phyloP scores from a whole-genome alignment of 108 stramenopile genomes.

The Cyclotella atomus region DNA sequence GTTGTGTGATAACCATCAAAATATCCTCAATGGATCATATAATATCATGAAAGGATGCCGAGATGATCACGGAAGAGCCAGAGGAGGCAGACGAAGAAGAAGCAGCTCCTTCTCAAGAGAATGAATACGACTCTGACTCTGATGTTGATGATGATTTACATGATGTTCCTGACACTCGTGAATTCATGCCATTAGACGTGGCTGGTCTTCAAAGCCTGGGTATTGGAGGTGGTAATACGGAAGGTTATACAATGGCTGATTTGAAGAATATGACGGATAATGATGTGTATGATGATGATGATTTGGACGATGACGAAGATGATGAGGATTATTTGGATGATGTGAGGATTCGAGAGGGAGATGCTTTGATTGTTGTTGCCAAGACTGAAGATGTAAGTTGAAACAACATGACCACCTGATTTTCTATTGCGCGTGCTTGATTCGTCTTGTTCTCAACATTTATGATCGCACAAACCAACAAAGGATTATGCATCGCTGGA shows the following conservation, averaged over 20 bases:
- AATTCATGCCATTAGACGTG: constrained; percentile 83
- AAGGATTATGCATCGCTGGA: constrained; percentile 91
- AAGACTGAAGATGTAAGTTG: constrained; percentile 84
- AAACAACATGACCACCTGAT: neutral
- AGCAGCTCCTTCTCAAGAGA: constrained; percentile 28
- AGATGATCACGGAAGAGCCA: constrained; percentile 44
- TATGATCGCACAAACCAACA: neutral
- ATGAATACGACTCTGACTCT: constrained; percentile 40
- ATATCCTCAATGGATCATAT: neutral
- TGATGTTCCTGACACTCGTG: constrained; percentile 86
- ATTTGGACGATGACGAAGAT: constrained; percentile 78
- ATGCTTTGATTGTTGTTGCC: constrained; percentile 84
- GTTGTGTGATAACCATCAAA: constrained; percentile 41
- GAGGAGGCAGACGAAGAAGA: constrained; percentile 23
- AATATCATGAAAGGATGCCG: constrained; percentile 63
- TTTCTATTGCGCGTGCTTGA: too few relatives aligned
- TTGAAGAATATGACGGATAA: constrained; percentile 55
- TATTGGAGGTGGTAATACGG: constrained; percentile 54
- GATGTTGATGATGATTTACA: constrained; percentile 73
- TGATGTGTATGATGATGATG: constrained; percentile 48
- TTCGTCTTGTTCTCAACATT: neutral
- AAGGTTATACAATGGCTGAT: constrained; percentile 44
- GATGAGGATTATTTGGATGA: constrained; percentile 71
- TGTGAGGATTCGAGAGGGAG: constrained; percentile 67
- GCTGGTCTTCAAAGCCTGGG: constrained; percentile 82